These are phyloP conservation scores for Pyrrhoderma noxium DNA, from an alignment of 1,284 basidiomycete genomes.

Conservation along the genomic window DNA sequence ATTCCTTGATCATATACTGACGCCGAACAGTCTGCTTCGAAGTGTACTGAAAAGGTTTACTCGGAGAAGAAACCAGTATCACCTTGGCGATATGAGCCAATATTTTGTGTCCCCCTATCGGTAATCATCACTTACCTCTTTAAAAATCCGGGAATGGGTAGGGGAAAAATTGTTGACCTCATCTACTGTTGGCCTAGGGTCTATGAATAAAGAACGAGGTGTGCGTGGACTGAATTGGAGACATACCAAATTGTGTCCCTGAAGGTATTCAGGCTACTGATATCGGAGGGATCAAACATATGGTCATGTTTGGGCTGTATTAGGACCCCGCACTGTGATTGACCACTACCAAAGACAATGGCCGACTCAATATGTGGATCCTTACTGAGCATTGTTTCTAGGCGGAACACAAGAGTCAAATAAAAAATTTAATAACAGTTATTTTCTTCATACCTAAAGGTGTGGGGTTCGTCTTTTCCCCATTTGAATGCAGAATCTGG, in stretches of 20 bases:
- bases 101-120: background rate
- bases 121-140: background rate
- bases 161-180: conserved; percentile 1
- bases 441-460: conserved; percentile 33
- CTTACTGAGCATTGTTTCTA: conserved; percentile 33
- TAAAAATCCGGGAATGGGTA: conserved; percentile 6
- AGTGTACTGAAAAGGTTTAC: conserved; percentile 19
- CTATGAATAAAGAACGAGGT: background rate
- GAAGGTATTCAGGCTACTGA: conserved; percentile 1
- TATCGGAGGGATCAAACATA: conserved; percentile 11
- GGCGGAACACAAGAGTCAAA: background rate
- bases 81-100: conserved; percentile 10
- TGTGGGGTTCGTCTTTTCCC: conserved; percentile 44
- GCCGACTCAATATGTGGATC: conserved; percentile 28
- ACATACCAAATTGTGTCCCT: conserved; percentile 7
- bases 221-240: background rate
- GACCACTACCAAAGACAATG: conserved; percentile 35
- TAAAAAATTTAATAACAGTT: background rate
- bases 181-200: conserved; percentile 3
- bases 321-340: conserved; percentile 36
- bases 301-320: conserved; percentile 31
- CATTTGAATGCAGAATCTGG: conserved; percentile 44
- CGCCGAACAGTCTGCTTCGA: conserved; percentile 18
- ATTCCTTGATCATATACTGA: conserved; percentile 12
- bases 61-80: conserved; percentile 17